Base-by-base conservation (phyloP, 495 filamentous ascomycete species). In the Aspergillus heteromorphus region DNA sequence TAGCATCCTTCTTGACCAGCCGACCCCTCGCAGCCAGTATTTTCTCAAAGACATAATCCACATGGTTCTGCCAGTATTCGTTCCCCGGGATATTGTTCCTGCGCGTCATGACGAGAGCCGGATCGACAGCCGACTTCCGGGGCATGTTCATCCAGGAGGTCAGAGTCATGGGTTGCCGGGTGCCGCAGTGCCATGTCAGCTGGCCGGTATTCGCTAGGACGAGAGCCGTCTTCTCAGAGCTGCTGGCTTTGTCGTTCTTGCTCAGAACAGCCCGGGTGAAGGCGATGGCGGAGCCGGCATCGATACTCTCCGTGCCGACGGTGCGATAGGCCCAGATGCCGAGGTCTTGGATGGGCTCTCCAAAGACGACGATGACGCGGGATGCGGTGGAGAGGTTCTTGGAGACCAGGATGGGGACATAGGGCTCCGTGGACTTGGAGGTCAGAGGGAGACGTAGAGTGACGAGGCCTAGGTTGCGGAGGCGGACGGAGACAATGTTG, bases 161-260 rank as follows among this genome's bases (percentile, higher is more conserved):
- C 2, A 73, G 63, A 6, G 78, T 85, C 25, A 93, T 70, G 0
- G 85, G 76, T 13, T 71, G 71, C 43, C 74, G 65, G 0, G 74
- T 75, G 41, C 75, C 73, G 29, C 82, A 80, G 65, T 83, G 82
- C 86, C 87, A 93, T 54, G 80, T 60, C 14, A 87, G 62, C 65
- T 92, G 82, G 6, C 87, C 88, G 1, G 81, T 67, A 63, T 93
- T 95, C 13, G 86, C 83, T 41, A 92, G 74, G 6, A 93, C 68
- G 49, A 95, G 61, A 9, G 70, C 71, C 8, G 62, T 68, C 2
- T 56, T 60, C n/a, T 38, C 43, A 0, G 21, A 7, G 4, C 29
- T 36, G 4, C 18, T 20, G 4, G 47, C 18, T 0, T 50, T 29
- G 10, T 50, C 38, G 1, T 49, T 29, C 2, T 18, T 29, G 34